A percentile compares a stretch with the other conserved stretches of the same genome.
Conservation (phyloP, 1,139 yeast genomes). For the Sugiyamaella sp. region DNA sequence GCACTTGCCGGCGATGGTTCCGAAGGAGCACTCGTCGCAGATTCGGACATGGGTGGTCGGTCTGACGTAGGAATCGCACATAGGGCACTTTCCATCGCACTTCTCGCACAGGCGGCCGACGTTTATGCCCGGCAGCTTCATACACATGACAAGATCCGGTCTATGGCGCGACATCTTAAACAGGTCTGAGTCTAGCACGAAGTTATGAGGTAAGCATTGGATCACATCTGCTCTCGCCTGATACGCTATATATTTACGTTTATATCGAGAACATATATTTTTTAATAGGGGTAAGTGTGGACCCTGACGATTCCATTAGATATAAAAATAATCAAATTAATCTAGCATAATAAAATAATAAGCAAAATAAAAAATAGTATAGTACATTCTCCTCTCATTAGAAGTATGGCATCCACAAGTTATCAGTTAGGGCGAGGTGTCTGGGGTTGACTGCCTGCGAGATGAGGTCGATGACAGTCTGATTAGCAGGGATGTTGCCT, state of each 20-base stretch:
- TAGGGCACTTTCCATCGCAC: constrained; percentile 92
- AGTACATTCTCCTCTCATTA: constrained; percentile 34
- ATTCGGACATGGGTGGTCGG: constrained; percentile 72
- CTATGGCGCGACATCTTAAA: constrained; percentile 87
- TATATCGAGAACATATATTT: too few species aligned
- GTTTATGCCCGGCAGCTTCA: constrained; percentile 79
- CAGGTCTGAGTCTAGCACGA: background rate
- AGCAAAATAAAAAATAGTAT: constrained; percentile 6
- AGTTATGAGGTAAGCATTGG: constrained; percentile 1
- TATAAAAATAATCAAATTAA: background rate
- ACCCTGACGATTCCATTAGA: too few species aligned
- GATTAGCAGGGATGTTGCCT: constrained; percentile 83
- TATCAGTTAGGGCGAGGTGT: constrained; percentile 88
- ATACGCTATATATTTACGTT: too few species aligned
- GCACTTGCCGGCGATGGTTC: constrained; percentile 65
- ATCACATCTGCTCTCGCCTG: too few species aligned
- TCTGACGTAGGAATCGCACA: constrained; percentile 84
- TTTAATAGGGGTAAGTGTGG: too few species aligned
- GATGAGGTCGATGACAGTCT: constrained; percentile 85
- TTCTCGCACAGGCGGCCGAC: constrained; percentile 74
- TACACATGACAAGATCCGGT: constrained; percentile 80
- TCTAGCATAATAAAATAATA: constrained; percentile 11
- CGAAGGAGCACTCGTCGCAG: constrained; percentile 85
- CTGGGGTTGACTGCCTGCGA: constrained; percentile 97
- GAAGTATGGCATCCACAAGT: constrained; percentile 95